These are phyloP conservation scores for Aspergillus carlsbadensis DNA, from an alignment of 495 filamentous ascomycete species.

Conservation along the genomic window DNA sequence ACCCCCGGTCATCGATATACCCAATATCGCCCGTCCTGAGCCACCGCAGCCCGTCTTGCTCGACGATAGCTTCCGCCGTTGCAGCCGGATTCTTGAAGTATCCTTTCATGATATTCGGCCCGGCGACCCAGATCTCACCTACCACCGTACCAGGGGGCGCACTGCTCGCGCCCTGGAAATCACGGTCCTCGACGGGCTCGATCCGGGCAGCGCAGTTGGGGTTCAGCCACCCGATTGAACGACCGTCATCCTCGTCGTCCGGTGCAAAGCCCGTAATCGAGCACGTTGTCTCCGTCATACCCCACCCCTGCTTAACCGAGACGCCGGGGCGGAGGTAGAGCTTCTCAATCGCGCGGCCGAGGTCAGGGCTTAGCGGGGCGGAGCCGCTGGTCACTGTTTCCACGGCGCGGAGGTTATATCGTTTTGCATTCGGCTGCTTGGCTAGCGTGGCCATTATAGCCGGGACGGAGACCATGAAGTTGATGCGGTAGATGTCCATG, in stretches of 20 bases:
- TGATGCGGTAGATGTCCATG: constrained; percentile 12
- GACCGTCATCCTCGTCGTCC: constrained; percentile 7
- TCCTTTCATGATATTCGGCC: constrained; percentile 13
- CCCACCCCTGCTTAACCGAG: constrained; percentile 10
- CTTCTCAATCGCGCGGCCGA: constrained; percentile 5
- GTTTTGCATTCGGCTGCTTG: background rate
- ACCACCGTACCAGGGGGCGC: background rate
- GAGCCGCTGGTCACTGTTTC: constrained; percentile 9
- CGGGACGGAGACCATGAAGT: constrained; percentile 7
- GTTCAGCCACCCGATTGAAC: constrained; percentile 11
- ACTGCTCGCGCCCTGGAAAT: background rate
- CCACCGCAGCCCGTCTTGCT: constrained; percentile 1
- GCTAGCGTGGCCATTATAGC: constrained; percentile 7
- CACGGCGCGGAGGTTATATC: constrained; percentile 7
- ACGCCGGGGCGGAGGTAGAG: constrained; percentile 8
- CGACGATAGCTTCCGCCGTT: constrained; percentile 8
- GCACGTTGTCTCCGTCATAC: constrained; percentile 10
- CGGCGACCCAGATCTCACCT: constrained; percentile 11
- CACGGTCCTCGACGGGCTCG: constrained; percentile 1
- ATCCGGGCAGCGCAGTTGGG: constrained; percentile 5
- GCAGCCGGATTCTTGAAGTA: constrained; percentile 4
- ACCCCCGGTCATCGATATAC: constrained; percentile 5
- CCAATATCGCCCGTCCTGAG: constrained; percentile 11
- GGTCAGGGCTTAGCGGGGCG: constrained; percentile 8
- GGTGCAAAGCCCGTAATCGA: constrained; percentile 7